phyloP scores from a whole-genome alignment of 331 rosid species.

The Acacia pycnantha region DNA sequence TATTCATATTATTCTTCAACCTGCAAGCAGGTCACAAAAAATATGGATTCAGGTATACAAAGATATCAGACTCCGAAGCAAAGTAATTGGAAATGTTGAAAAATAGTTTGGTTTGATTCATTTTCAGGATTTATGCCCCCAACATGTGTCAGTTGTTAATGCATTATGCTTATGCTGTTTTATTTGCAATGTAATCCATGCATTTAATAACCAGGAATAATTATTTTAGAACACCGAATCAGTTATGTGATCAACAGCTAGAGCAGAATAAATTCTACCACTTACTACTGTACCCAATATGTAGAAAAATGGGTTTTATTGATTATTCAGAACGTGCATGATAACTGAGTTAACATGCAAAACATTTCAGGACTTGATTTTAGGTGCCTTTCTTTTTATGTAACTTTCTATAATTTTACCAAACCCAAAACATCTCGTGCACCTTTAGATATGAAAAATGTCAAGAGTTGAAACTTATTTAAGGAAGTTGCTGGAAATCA shows the following conservation, averaged over 20 bases:
- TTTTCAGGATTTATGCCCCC: conserved; percentile 17
- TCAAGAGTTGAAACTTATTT: conserved; percentile 18
- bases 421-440: neutral
- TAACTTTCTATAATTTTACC: conserved; percentile 5
- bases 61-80: neutral
- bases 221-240: conserved; percentile 15
- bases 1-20: neutral
- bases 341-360: neutral
- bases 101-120: neutral
- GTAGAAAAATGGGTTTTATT: neutral
- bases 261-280: conserved; percentile 39
- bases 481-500: conserved; percentile 21
- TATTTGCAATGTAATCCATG: neutral
- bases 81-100: neutral
- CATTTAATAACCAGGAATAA: neutral
- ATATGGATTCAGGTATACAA: neutral
- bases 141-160: conserved; percentile 18
- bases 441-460: neutral
- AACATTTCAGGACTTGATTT: conserved; percentile 5
- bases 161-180: conserved; percentile 36
- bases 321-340: conserved; percentile 1
- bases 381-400: conserved; percentile 37
- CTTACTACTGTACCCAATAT: conserved; percentile 13
- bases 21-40: neutral
- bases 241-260: conserved; percentile 27